Evolutionary conservation across 805 yeast species (phyloP).

Genomic region (Sugiyamaella boreocaroliniensis): DNA sequence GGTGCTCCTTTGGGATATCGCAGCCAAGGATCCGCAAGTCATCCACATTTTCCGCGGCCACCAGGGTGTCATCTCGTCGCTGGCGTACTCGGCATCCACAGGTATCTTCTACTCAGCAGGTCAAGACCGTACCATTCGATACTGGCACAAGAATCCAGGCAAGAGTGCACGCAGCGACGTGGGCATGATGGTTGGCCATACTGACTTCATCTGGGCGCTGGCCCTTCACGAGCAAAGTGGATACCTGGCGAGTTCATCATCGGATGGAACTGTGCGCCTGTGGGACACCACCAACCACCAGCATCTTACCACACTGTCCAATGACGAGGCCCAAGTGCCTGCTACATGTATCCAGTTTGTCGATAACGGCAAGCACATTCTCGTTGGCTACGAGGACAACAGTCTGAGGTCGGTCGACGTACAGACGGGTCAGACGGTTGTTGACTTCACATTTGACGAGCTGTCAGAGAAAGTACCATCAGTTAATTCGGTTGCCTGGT

Average conservation of each 20-base stretch:
- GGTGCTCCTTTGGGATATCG: constrained; percentile 17
- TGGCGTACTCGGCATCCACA: constrained; percentile 13
- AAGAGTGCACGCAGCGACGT: constrained; percentile 3
- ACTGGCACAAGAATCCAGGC: constrained; percentile 14
- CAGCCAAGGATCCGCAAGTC: constrained; percentile 3
- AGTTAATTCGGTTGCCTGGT: constrained; percentile 1
- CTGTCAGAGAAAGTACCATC: not conserved
- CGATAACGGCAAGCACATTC: constrained; percentile 12
- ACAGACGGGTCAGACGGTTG: constrained; percentile 13
- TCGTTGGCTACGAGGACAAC: constrained; percentile 19
- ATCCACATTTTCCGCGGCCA: constrained; percentile 15
- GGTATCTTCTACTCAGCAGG: constrained; percentile 20
- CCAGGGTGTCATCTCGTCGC: constrained; percentile 15
- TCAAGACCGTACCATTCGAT: constrained; percentile 15
- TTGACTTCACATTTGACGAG: constrained; percentile 10
- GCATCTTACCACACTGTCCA: constrained; percentile 3
- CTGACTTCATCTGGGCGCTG: constrained; percentile 13
- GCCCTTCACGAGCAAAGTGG: constrained; percentile 15
- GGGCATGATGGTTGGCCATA: constrained; percentile 15
- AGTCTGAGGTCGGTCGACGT: constrained; percentile 15
- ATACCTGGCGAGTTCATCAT: constrained; percentile 18
- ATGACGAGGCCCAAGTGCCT: not conserved
- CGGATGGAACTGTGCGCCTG: constrained; percentile 20
- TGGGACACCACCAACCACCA: constrained; percentile 16
- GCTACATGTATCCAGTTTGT: constrained; percentile 1